phyloP scores from a whole-genome alignment of 23 red algal genomes.

The Agarophyton chilense region DNA sequence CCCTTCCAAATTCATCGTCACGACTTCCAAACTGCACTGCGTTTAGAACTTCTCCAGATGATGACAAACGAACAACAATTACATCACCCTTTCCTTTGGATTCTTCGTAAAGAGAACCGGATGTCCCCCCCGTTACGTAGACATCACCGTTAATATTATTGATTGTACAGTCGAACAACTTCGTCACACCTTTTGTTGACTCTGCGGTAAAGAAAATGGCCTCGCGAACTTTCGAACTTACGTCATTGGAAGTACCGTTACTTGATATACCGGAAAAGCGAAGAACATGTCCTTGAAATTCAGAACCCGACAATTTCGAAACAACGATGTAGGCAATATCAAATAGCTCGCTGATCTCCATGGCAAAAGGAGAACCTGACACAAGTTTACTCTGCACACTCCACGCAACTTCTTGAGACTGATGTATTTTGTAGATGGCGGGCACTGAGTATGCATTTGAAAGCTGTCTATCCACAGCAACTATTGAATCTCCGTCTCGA shows the following conservation, averaged over 20 bases:
- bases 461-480: constrained; percentile 9
- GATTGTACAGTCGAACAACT: constrained; percentile 35
- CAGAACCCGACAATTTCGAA: neutral
- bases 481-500: neutral
- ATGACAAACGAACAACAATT: constrained; percentile 39
- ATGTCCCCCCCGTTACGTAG: constrained; percentile 47
- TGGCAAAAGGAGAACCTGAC: constrained; percentile 15
- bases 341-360: constrained; percentile 26
- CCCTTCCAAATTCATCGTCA: constrained; percentile 45
- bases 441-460: neutral
- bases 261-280: constrained; percentile 21
- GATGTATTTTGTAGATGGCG: constrained; percentile 1
- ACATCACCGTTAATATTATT: constrained; percentile 26
- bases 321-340: constrained; percentile 36
- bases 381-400: neutral
- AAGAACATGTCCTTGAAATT: constrained; percentile 20
- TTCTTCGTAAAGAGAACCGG: constrained; percentile 18
- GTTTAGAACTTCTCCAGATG: constrained; percentile 27
- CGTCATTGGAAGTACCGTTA: neutral
- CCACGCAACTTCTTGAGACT: constrained; percentile 23
- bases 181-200: constrained; percentile 17
- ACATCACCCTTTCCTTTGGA: constrained; percentile 38
- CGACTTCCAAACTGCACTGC: constrained; percentile 40
- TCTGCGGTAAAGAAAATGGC: neutral
- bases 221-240: constrained; percentile 15